Base-by-base conservation (phyloP, 2,329 filamentous ascomycete genomes). In the Blastomyces emzantsi region DNA sequence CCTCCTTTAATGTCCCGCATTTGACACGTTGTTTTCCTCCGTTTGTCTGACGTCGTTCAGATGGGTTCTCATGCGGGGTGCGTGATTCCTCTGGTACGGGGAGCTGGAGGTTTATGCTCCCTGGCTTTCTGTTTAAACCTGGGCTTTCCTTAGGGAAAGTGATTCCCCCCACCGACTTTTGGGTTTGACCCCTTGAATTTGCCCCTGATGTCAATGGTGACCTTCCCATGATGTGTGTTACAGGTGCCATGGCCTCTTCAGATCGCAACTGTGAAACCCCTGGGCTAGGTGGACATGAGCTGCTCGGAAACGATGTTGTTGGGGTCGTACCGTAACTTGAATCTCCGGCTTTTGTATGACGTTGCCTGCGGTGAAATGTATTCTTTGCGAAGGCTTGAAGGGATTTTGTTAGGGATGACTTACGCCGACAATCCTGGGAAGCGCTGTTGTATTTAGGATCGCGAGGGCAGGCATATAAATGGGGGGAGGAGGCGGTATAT, bases 311-410 rank as follows among this genome's bases (percentile, higher is more conserved):
- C 41, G 62, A 43, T 15, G 57, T 55, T 41, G 57, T 36, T 55
- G 58, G 30, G 2, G 56, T 64, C 8, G 57, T 61, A 28, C n/a
- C 28, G 17, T 28, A 47, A 8, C 47, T 58, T 47, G 41, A 49
- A 15, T 41, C 43, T 47, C n/a, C 62, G 43, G 58, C 47, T 17
- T 60, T 61, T 62, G 60, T 36, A 13, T 63, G 63, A 61, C 65
- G 64, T 28, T 63, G 55, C 51, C 67, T 58, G 15, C 63, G 63
- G 61, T 64, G 64, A 57, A 69, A 64, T n/a, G 67, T 62, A 39
- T 63, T 65, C 54, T 54, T 69, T 41, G 64, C 67, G 43, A 72
- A 62, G 2, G 61, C 61, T 22, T 71, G 67, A 17, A 72, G 59
- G 33, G 68, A 67, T 41, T 30, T 57, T 39, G 63, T 49, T 6